A percentile compares a stretch with the other conserved stretches of the same genome.
phyloP scores from a whole-genome alignment of 495 filamentous ascomycete genomes.

The Podospora sp. region DNA sequence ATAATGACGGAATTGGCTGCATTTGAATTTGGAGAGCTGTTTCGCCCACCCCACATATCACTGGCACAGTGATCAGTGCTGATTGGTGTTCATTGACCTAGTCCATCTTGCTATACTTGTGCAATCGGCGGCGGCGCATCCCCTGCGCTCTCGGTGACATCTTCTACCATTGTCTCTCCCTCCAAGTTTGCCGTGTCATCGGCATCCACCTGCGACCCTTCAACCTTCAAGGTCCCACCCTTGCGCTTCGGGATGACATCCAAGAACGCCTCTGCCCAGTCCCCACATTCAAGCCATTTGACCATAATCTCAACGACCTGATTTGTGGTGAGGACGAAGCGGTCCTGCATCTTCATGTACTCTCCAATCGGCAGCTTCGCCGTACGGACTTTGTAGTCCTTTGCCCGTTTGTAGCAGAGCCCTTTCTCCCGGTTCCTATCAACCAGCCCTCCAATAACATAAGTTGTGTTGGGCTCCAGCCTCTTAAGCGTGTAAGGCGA shows the following conservation, averaged over 20 bases:
- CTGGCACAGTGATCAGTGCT: not conserved
- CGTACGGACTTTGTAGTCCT: constrained; percentile 73
- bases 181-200: constrained; percentile 19
- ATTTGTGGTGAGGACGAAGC: constrained; percentile 85
- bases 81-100: not conserved
- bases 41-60: not conserved
- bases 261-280: constrained; percentile 91
- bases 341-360: constrained; percentile 83
- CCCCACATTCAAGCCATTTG: constrained; percentile 80
- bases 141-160: not conserved
- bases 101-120: not conserved
- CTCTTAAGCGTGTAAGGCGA: constrained; percentile 76
- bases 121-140: not conserved
- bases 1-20: not conserved
- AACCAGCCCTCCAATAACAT: constrained; percentile 92
- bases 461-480: constrained; percentile 81
- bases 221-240: constrained; percentile 61
- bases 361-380: constrained; percentile 91
- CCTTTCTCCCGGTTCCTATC: constrained; percentile 96
- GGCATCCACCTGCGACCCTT: constrained; percentile 32
- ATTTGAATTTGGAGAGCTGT: not conserved
- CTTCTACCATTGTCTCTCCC: not conserved
- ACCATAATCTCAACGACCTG: constrained; percentile 97
- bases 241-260: constrained; percentile 83
- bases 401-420: constrained; percentile 82